Evolutionary conservation across 1,284 basidiomycete species (phyloP), one percentile per base, ranked within the genome.

Genomic region (Salmacisia buchloeana): DNA sequence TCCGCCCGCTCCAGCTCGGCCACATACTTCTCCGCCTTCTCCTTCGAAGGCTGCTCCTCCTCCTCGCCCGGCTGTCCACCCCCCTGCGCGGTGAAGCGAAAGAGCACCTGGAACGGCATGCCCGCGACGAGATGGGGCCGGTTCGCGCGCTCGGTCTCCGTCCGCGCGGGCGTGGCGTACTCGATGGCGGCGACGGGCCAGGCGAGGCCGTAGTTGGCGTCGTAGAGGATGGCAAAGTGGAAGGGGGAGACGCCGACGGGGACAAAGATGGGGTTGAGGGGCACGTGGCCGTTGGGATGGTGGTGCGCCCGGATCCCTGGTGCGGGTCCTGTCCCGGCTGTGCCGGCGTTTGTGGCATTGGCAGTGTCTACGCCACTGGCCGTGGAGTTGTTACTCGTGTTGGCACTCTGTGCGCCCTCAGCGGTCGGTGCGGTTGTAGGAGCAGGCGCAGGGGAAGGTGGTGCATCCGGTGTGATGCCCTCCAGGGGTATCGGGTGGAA

Each of bases 211-310:
- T 70, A 67, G 12, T 59, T 41, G 1, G 70, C 39, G 46, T 78
- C 76, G 52, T 74, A 76, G 58, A 78, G 65, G 61, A 76, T 75
- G 10, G 66, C 66, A 52, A 75, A 78, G 0, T 69, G 75, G 23
- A 78, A 58, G 0, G 76, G 73, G 6, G 72, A 75, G 2, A 67
- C 69, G 12, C 69, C 66, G 21, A 68, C 65, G 1, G 76, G 74
- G 2, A 77, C 69, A 49, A 73, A 76, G 21, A 77, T 62, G 0
- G 73, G 73, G 10, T 70, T 62, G 7, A 68, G 29, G 2, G 73
- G 73, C 1, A 73, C 64, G 52, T 73, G 67, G 9, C 29, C 62
- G 36, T n/a, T 59, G 21, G 29, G 54, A 25, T 56, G 57, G 15
- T 18, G 62, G 18, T 46, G 36, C 33, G 2, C 4, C 38, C 15